Evolutionary conservation across 176 grass and related monocot genomes (phyloP).

Genomic region (Triticum aestivum): DNA sequence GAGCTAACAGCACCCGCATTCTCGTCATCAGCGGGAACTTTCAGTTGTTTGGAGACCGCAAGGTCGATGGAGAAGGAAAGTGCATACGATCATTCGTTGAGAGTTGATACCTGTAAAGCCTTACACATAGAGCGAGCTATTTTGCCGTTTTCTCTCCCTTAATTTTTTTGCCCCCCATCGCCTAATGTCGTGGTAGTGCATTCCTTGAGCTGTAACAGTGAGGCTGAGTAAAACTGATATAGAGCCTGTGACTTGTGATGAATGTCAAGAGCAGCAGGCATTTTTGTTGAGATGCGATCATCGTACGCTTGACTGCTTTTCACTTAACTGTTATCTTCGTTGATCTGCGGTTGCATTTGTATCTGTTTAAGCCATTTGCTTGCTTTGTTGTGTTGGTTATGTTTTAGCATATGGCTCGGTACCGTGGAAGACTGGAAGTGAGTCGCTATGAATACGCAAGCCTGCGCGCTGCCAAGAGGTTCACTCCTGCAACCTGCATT

Average conservation of each 20-base stretch:
- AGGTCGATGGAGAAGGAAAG: constrained; percentile 20
- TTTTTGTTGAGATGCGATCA: constrained; percentile 31
- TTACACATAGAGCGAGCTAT: constrained; percentile 25
- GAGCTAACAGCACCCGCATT: neutral
- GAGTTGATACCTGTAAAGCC: constrained; percentile 44
- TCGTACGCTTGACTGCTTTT: neutral
- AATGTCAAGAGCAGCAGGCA: neutral
- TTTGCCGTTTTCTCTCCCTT: constrained; percentile 10
- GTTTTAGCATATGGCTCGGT: neutral
- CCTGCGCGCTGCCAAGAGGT: neutral
- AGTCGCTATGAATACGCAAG: neutral
- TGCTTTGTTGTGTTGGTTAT: neutral
- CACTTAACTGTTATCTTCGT: neutral
- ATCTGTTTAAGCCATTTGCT: neutral
- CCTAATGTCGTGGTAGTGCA: constrained; percentile 6
- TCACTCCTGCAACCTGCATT: too few species aligned
- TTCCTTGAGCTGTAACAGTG: constrained; percentile 5
- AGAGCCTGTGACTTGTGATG: neutral
- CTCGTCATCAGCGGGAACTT: neutral
- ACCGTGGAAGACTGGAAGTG: too few species aligned
- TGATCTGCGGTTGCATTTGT: neutral
- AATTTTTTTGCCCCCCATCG: neutral
- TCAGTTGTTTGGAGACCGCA: constrained; percentile 26
- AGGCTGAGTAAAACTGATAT: constrained; percentile 13
- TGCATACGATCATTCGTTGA: constrained; percentile 39